A percentile compares a stretch with the other conserved stretches of the same genome.
phyloP scores from a whole-genome alignment of 345 rosid species.

The Passiflora organensis region DNA sequence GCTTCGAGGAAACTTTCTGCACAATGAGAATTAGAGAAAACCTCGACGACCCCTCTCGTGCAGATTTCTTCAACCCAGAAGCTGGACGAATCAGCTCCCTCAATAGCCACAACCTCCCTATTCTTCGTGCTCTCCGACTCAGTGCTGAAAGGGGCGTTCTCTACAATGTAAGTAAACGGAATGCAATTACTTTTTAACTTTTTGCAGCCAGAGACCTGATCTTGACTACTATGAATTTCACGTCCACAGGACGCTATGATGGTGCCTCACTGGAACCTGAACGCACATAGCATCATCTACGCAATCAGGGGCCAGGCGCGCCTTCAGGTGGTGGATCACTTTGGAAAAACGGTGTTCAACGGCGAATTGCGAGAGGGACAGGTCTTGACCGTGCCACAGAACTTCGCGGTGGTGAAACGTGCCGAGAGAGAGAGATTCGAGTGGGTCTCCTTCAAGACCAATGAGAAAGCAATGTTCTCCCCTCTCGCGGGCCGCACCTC shows the following conservation, averaged over 20 bases:
- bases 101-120: slow-evolving; percentile 61
- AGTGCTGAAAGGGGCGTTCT: slow-evolving; percentile 53
- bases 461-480: background rate
- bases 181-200: background rate
- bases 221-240: too few relatives aligned
- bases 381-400: background rate
- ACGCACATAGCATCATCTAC: slow-evolving; percentile 60
- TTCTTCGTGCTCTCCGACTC: slow-evolving; percentile 45
- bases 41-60: slow-evolving; percentile 52
- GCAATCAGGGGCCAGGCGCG: background rate
- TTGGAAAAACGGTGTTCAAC: background rate
- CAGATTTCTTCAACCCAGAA: slow-evolving; percentile 50
- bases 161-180: slow-evolving; percentile 16
- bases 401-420: slow-evolving; percentile 3
- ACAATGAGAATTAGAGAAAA: slow-evolving; percentile 51
- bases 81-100: slow-evolving; percentile 50
- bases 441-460: slow-evolving; percentile 4
- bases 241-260: slow-evolving; percentile 55
- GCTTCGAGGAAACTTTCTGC: slow-evolving; percentile 74
- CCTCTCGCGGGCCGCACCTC: background rate
- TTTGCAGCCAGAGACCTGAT: too few relatives aligned
- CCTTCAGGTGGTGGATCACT: slow-evolving; percentile 2
- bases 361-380: background rate
- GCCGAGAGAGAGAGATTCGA: background rate
- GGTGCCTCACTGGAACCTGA: slow-evolving; percentile 60